Evolutionary conservation across 257 asterid species (phyloP).

Genomic region (Forsythia suspensa): DNA sequence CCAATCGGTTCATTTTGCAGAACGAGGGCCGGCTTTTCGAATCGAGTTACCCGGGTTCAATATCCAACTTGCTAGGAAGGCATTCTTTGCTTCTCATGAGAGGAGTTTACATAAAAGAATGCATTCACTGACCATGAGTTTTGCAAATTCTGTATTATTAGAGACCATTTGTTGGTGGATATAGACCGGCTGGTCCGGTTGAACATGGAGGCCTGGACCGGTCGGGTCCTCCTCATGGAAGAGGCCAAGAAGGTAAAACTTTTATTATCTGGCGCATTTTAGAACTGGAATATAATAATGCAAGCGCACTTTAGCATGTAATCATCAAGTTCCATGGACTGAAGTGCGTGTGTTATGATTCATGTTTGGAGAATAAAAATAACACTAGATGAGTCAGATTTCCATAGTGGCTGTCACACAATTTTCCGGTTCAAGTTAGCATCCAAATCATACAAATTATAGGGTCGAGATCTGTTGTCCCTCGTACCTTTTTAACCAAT

Average conservation of each 20-base stretch:
- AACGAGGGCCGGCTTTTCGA: slow-evolving; percentile 90
- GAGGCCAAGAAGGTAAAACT: slow-evolving; percentile 88
- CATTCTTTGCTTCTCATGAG: slow-evolving; percentile 88
- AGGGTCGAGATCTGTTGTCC: neutral
- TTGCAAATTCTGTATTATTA: slow-evolving; percentile 77
- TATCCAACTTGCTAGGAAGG: slow-evolving; percentile 76
- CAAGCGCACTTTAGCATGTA: slow-evolving; percentile 29
- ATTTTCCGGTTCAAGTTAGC: slow-evolving; percentile 21
- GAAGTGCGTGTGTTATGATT: slow-evolving; percentile 18
- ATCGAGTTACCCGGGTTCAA: slow-evolving; percentile 93
- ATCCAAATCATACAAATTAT: neutral
- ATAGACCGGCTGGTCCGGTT: slow-evolving; percentile 89
- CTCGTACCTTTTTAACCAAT: too few relatives aligned
- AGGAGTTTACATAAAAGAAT: slow-evolving; percentile 72
- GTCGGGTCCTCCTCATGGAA: slow-evolving; percentile 82
- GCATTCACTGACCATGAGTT: slow-evolving; percentile 92
- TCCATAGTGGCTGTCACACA: slow-evolving; percentile 17
- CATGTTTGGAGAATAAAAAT: slow-evolving; percentile 9
- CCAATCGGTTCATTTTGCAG: slow-evolving; percentile 84
- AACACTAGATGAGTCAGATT: slow-evolving; percentile 23
- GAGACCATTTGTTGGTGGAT: slow-evolving; percentile 76
- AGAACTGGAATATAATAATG: slow-evolving; percentile 23
- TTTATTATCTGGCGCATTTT: slow-evolving; percentile 23
- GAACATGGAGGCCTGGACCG: slow-evolving; percentile 83
- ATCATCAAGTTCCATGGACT: neutral